phyloP scores from a whole-genome alignment of 2,329 filamentous ascomycete genomes.

The Pyricularia grisea region DNA sequence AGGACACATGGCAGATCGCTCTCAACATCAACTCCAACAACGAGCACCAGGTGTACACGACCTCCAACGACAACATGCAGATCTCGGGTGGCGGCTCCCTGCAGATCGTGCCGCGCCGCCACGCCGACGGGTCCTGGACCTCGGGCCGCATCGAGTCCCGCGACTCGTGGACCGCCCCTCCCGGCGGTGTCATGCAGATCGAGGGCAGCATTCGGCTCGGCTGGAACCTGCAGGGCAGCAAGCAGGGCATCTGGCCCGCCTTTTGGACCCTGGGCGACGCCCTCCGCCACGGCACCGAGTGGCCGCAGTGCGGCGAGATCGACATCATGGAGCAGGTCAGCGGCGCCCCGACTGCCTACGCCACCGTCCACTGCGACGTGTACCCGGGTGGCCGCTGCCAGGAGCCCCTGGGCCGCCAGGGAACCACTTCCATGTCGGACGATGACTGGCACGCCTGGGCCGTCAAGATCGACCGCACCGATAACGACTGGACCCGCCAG shows the following conservation, averaged over 20 bases:
- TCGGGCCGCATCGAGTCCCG: constrained; percentile 41
- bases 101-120: constrained; percentile 34
- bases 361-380: constrained; percentile 38
- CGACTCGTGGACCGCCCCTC: constrained; percentile 30
- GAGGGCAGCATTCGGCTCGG: constrained; percentile 36
- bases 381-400: constrained; percentile 36
- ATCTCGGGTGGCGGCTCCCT: constrained; percentile 40
- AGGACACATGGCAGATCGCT: constrained; percentile 34
- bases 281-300: constrained; percentile 30
- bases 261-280: constrained; percentile 44
- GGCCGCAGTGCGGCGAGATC: constrained; percentile 42
- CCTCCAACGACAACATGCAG: constrained; percentile 35
- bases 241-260: constrained; percentile 45
- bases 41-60: constrained; percentile 38
- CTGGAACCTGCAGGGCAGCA: constrained; percentile 22
- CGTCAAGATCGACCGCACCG: constrained; percentile 34
- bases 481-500: constrained; percentile 32
- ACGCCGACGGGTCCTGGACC: constrained; percentile 31
- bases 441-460: constrained; percentile 39
- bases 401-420: constrained; percentile 32
- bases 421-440: constrained; percentile 28
- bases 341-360: constrained; percentile 30
- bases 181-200: constrained; percentile 31
- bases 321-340: constrained; percentile 45
- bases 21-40: constrained; percentile 35